These are phyloP conservation scores for Paspalum vaginatum DNA, from an alignment of 176 grass and related monocot species.

Conservation along the genomic window DNA sequence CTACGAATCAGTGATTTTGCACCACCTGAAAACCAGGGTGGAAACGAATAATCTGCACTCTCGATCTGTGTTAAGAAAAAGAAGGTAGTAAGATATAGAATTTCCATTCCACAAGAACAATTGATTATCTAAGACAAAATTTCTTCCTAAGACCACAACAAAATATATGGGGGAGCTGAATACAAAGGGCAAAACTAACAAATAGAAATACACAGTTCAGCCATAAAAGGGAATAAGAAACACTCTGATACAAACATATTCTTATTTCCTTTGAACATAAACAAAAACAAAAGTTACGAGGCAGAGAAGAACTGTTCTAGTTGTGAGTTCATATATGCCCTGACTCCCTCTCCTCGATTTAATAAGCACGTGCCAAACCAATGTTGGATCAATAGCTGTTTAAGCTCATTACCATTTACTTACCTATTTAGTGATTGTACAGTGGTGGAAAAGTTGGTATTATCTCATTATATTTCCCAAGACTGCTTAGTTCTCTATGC, in stretches of 20 bases:
- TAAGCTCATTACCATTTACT: conserved; percentile 3
- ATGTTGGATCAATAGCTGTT: background rate
- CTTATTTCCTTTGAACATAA: conserved; percentile 25
- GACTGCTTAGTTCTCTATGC: background rate
- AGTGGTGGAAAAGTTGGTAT: background rate
- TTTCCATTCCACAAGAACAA: background rate
- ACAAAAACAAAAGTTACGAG: conserved; percentile 5
- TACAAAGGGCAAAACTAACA: background rate
- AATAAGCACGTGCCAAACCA: background rate
- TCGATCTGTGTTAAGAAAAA: conserved; percentile 67
- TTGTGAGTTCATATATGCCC: conserved; percentile 6
- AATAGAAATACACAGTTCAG: conserved; percentile 20
- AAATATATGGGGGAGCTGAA: conserved; percentile 16
- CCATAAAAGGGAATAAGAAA: background rate
- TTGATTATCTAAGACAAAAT: background rate
- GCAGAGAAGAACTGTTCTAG: conserved; percentile 1
- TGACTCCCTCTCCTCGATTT: background rate
- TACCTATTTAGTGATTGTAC: background rate
- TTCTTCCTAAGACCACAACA: background rate
- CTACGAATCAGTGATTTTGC: conserved; percentile 77
- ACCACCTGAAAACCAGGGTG: conserved; percentile 75
- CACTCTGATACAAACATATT: conserved; percentile 8
- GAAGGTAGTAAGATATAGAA: conserved; percentile 13
- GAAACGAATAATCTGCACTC: conserved; percentile 82
- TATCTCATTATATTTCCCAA: background rate